Base-by-base conservation (phyloP, 2,329 filamentous ascomycete species). In the Chalaropsis ovoidea region DNA sequence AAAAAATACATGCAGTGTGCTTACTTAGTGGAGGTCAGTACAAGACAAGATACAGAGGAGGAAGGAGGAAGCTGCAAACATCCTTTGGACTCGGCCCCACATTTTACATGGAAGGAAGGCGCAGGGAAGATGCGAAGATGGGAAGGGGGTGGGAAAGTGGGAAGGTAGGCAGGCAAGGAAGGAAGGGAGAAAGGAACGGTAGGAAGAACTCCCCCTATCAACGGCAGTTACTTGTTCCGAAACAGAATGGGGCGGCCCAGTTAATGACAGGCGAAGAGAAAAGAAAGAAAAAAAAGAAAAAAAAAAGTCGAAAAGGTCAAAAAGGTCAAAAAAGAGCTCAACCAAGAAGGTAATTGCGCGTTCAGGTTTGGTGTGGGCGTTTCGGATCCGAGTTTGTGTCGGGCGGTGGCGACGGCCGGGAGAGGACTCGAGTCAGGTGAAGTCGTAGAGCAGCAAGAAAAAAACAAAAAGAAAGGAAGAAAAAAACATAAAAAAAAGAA, bases 221-320 rank as follows among this genome's bases (percentile, higher is more conserved):
- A 58, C 52, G 52, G 52, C 52, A 58, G 52, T 58, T 58, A 58
- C 52, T 58, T 35, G 17, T 58, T 58, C 52, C 52, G 27, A 58
- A 39, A 19, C 52, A n/a, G 27, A 58, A 27, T 58, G 17, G 24
- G 31, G 13, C 19, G 22, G 19, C 22, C 52, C 27, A 52, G 47
- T 24, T 7, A 39, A 52, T 35, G 52, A 47, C 17, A 58, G 31
- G 52, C 31, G n/a, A 58, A 3, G 27, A 58, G 5, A 54, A 47
- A 47, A n/a, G 43, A n/a, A 47, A n/a, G 43, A 47, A 47, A 47
- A n/a, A n/a, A 47, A 8, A 47, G 43, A 15, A 19, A 47, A 47
- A n/a, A 47, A 47, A 8, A 47, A 47, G 43, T 15, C 15, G 43
- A 15, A 47, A 1, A 47, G 43, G 43, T n/a, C 17, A 47, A 47